Evolutionary conservation across 257 asterid genomes (phyloP).

Genomic region (Nicotiana otophora): DNA sequence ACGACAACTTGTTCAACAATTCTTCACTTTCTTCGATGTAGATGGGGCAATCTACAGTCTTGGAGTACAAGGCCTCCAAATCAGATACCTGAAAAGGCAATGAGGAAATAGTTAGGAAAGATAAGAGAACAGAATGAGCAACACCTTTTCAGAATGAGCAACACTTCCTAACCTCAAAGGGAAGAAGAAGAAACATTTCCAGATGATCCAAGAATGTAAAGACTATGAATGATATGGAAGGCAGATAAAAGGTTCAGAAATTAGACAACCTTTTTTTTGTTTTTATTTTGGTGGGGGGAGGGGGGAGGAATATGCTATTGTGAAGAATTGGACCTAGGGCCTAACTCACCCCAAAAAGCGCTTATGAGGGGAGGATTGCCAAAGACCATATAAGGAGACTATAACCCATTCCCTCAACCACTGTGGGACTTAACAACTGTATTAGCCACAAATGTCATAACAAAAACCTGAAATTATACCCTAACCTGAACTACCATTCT

Average conservation of each 20-base stretch:
- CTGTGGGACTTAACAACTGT: not conserved
- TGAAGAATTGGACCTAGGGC: too few species aligned
- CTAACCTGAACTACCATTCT: not conserved
- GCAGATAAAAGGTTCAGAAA: not conserved
- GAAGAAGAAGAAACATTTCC: not conserved
- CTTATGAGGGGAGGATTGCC: too few species aligned
- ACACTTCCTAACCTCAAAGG: slow-evolving; percentile 6
- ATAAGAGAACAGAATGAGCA: not conserved
- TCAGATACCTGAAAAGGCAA: slow-evolving; percentile 53
- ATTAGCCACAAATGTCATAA: not conserved
- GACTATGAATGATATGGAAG: not conserved
- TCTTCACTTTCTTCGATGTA: slow-evolving; percentile 51
- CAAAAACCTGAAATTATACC: slow-evolving; percentile 2
- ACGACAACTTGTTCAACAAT: slow-evolving; percentile 55
- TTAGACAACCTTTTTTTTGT: not conserved
- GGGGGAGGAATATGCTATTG: too few species aligned
- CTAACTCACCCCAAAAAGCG: too few species aligned
- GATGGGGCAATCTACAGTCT: slow-evolving; percentile 52
- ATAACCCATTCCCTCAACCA: too few species aligned
- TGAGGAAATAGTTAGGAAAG: not conserved
- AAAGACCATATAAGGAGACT: too few species aligned
- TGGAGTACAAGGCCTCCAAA: slow-evolving; percentile 51
- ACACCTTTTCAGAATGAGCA: not conserved
- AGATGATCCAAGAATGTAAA: not conserved
- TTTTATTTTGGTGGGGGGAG: not conserved